These are phyloP conservation scores for Cocos nucifera DNA, from an alignment of 176 grass and related monocot species.

Conservation along the genomic window DNA sequence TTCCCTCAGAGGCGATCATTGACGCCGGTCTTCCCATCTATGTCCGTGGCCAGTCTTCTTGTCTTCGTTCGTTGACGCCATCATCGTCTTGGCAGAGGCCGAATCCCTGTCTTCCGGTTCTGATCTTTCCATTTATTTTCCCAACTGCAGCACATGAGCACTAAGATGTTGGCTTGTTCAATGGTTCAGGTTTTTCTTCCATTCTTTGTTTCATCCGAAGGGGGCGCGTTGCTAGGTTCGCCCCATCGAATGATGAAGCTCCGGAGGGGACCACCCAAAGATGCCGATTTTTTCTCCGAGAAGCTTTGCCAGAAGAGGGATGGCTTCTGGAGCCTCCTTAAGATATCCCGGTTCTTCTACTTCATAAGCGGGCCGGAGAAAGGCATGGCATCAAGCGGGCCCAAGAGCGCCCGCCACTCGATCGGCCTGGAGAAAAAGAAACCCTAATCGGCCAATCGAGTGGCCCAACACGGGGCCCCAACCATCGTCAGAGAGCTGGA, in stretches of 20 bases:
- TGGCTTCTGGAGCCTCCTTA: constrained; percentile 40
- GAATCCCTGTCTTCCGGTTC: too few species aligned
- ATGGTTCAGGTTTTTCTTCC: too few species aligned
- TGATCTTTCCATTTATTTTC: too few species aligned
- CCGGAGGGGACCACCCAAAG: constrained; percentile 50
- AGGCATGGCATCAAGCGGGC: constrained; percentile 45
- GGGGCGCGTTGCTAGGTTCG: background rate
- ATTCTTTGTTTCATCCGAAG: too few species aligned
- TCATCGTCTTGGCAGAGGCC: too few species aligned
- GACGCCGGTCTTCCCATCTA: too few species aligned
- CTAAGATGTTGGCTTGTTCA: too few species aligned
- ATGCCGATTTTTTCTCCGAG: constrained; percentile 44
- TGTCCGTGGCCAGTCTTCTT: too few species aligned
- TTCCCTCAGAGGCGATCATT: too few species aligned
- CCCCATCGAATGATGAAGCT: background rate
- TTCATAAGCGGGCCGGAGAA: constrained; percentile 64
- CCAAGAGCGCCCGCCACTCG: constrained; percentile 4
- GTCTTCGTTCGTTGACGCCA: too few species aligned
- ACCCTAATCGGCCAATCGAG: background rate
- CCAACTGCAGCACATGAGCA: too few species aligned
- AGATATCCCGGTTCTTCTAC: constrained; percentile 29
- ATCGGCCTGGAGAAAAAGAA: constrained; percentile 29
- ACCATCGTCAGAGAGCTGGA: constrained; percentile 35
- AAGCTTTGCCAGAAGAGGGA: constrained; percentile 42
- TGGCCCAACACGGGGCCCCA: constrained; percentile 15